phyloP scores from a whole-genome alignment of 306 rosid species.

The Quercus berberidifolia region DNA sequence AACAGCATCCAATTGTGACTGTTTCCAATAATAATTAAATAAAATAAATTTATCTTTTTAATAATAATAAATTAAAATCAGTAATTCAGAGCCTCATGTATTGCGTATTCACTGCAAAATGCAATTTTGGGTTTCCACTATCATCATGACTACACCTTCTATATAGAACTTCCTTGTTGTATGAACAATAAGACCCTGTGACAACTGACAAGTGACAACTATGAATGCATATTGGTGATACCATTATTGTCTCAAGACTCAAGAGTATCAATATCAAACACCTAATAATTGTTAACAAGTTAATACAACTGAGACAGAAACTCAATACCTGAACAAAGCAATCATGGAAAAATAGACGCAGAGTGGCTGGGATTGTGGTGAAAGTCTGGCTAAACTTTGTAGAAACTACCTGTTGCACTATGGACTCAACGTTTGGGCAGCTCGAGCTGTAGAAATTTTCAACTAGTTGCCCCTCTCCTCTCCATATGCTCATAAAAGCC shows the following conservation, averaged over 20 bases:
- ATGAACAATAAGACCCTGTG: not conserved
- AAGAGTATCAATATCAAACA: not conserved
- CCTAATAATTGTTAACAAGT: not conserved
- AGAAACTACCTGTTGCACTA: slow-evolving; percentile 62
- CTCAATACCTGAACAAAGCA: slow-evolving; percentile 68
- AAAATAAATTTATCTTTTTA: not conserved
- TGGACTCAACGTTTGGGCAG: slow-evolving; percentile 66
- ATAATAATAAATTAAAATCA: too few relatives aligned
- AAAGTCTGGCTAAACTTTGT: slow-evolving; percentile 47
- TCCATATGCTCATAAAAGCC: slow-evolving; percentile 10
- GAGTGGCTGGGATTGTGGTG: slow-evolving; percentile 62
- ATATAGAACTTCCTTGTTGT: not conserved
- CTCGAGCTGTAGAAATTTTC: slow-evolving; percentile 52
- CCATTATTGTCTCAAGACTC: not conserved
- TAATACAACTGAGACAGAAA: not conserved
- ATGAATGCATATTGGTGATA: not conserved
- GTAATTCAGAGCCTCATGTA: too few relatives aligned
- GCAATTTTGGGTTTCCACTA: too few relatives aligned
- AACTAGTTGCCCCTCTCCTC: slow-evolving; percentile 40
- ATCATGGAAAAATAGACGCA: slow-evolving; percentile 82
- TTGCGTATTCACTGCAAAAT: too few relatives aligned
- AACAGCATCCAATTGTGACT: slow-evolving; percentile 2
- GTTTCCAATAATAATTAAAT: not conserved
- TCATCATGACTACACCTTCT: too few relatives aligned
- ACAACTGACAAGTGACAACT: not conserved